These are phyloP conservation scores for Sarocladium strictum DNA, from an alignment of 2,329 filamentous ascomycete species.

Conservation along the genomic window DNA sequence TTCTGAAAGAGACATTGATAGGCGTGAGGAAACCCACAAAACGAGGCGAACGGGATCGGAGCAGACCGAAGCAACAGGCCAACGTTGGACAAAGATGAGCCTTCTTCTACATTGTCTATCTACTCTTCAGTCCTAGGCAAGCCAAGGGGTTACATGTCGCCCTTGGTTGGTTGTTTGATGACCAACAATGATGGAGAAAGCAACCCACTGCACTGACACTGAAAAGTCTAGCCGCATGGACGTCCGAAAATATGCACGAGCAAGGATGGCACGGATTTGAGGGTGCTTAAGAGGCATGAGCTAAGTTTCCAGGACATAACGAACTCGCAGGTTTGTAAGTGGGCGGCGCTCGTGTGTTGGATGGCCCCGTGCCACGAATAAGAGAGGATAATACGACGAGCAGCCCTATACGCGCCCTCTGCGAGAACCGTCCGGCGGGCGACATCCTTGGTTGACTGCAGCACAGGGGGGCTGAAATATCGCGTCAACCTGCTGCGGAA, in stretches of 20 bases:
- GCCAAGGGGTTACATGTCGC: neutral
- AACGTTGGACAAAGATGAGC: neutral
- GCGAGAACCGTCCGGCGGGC: neutral
- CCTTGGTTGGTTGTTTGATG: neutral
- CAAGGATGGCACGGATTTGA: constrained; percentile 2
- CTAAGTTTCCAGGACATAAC: constrained; percentile 3
- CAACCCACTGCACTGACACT: neutral
- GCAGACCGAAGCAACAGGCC: neutral
- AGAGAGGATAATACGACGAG: neutral
- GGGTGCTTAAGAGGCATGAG: neutral
- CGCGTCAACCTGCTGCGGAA: neutral
- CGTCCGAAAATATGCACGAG: neutral
- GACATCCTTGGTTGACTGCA: neutral
- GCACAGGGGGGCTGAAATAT: constrained; percentile 1
- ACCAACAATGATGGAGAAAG: neutral
- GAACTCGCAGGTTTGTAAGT: neutral
- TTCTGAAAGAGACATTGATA: neutral
- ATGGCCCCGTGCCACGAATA: neutral
- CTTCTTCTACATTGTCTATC: neutral
- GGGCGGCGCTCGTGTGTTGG: neutral
- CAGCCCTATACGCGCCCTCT: constrained; percentile 1
- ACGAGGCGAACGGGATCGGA: neutral
- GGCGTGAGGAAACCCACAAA: neutral
- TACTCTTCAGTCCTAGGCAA: constrained; percentile 2
- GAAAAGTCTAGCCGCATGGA: neutral